phyloP scores from a whole-genome alignment of 129 eudicot genomes.

The Dittrichia graveolens region DNA sequence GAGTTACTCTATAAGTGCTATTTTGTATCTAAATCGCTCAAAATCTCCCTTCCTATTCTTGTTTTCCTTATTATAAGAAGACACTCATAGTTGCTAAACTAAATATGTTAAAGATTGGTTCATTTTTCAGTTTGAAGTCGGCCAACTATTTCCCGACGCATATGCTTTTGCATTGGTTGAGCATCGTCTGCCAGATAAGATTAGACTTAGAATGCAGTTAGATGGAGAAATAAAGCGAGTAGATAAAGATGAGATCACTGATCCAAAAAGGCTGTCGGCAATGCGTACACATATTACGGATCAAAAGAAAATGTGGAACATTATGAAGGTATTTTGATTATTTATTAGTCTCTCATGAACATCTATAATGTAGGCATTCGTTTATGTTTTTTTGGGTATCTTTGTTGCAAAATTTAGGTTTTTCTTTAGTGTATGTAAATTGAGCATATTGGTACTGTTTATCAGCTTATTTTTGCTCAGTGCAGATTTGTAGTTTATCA shows the following conservation, averaged over 20 bases:
- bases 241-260: slow-evolving; percentile 39
- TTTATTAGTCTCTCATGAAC: slow-evolving; percentile 6
- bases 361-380: neutral
- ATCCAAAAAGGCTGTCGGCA: slow-evolving; percentile 52
- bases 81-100: neutral
- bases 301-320: slow-evolving; percentile 36
- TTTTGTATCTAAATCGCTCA: slow-evolving; percentile 2
- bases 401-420: neutral
- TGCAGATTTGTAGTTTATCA: slow-evolving; percentile 94
- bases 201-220: slow-evolving; percentile 74
- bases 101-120: slow-evolving; percentile 2
- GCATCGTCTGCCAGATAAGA: slow-evolving; percentile 62
- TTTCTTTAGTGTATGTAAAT: neutral
- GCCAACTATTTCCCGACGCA: slow-evolving; percentile 44
- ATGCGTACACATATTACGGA: slow-evolving; percentile 62
- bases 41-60: neutral
- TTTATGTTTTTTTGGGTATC: neutral
- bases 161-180: slow-evolving; percentile 97
- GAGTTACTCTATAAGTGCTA: neutral
- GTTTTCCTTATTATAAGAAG: neutral
- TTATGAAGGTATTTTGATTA: slow-evolving; percentile 56
- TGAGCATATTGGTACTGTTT: neutral
- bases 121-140: slow-evolving; percentile 61
- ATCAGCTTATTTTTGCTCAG: slow-evolving; percentile 17
- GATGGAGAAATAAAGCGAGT: slow-evolving; percentile 58